phyloP scores from a whole-genome alignment of 805 yeast species.

The Yamadazyma sp. region DNA sequence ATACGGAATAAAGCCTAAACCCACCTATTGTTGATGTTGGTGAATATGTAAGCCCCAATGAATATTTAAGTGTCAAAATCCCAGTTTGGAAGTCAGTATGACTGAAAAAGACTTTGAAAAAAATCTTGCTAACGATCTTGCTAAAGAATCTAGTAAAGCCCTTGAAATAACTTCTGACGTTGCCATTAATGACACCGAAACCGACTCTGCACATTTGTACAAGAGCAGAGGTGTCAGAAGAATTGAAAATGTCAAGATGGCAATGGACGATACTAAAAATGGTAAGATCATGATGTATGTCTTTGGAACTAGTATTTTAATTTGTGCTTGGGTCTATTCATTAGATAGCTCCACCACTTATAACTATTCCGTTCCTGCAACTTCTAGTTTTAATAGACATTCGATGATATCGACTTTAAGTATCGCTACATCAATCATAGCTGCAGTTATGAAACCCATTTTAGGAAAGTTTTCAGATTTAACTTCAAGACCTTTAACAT shows the following conservation, averaged over 20 bases:
- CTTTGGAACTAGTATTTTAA: conserved; percentile 17
- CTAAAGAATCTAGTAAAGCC: background rate
- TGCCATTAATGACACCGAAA: background rate
- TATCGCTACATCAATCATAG: conserved; percentile 20
- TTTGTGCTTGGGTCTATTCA: conserved; percentile 23
- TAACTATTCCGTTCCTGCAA: conserved; percentile 30
- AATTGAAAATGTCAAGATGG: conserved; percentile 20
- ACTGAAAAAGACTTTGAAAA: background rate
- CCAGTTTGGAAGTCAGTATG: background rate
- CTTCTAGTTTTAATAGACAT: conserved; percentile 19
- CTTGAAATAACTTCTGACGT: no score
- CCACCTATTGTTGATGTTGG: no score
- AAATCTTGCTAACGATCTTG: background rate
- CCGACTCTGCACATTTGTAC: background rate
- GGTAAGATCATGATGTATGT: conserved; percentile 14
- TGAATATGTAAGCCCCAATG: no score
- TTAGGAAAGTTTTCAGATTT: conserved; percentile 21
- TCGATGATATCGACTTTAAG: conserved; percentile 19
- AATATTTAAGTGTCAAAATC: no score
- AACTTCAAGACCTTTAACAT: conserved; percentile 19
- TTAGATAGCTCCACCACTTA: conserved; percentile 29
- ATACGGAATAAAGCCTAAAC: no score
- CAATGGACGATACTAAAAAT: conserved; percentile 12
- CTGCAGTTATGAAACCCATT: conserved; percentile 20
- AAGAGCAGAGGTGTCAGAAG: conserved; percentile 21